Evolutionary conservation across 2,329 filamentous ascomycete species (phyloP), one percentile per base, ranked within the genome.

Genomic region (Aaosphaeria arxii): DNA sequence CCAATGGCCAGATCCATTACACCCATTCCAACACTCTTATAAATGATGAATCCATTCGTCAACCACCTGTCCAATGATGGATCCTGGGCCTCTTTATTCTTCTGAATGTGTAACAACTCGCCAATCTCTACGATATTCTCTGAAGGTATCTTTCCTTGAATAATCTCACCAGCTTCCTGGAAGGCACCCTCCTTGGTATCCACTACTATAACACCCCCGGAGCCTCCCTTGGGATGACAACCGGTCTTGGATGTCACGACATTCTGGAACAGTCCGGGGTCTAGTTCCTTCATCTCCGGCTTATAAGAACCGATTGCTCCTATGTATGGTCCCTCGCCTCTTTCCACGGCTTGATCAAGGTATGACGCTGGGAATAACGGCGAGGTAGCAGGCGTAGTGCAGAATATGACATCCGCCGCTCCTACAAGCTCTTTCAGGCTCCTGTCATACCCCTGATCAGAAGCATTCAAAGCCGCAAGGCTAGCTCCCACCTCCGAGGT

Each of bases 1-100:
- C 71, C 75, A 45, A 77, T 66, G 6, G 73, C 70, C 41, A 79
- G 53, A 62, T 79, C 76, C 72, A 78, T 79, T 38, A 79, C 64
- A 0, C 75, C 75, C 58, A 79, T 70, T 0, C 77, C 77, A 6
- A 79, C 76, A 50, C 75, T 77, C 54, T 79, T 79, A 42, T 77
- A 78, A 1, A 79, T 59, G 30, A 77, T 66, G 57, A 75, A 74
- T 1, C 65, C 67, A 0, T 63, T 55, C n/a, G 58, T 48, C 1
- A 67, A 54, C 58, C 54, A 58, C 1, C 57, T 33, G 4, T 51
- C 49, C 1, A 57, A 44, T 5, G 58, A 42, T 1, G 9, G 9
- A 40, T 40, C 39, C 13, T 11, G 13, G 13, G 33, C 9, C 13
- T 13, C 13, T 11, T n/a, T 17, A 24, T 40, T 40, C 7, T 24